These are phyloP conservation scores for Pyricularia pennisetigena DNA, from an alignment of 2,329 filamentous ascomycete genomes.

Conservation along the genomic window DNA sequence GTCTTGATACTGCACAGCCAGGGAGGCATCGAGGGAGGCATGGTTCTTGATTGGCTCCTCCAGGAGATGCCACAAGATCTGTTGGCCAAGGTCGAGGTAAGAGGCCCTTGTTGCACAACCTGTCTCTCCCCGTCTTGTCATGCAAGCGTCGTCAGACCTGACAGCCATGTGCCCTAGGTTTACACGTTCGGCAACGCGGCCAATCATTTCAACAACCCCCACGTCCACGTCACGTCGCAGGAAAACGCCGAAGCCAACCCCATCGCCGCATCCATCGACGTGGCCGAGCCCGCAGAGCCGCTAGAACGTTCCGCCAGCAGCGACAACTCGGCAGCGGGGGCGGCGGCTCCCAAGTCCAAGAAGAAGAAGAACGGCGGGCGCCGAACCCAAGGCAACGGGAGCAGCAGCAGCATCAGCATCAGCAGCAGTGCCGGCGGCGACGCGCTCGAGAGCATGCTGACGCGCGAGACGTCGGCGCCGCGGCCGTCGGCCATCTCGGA, in stretches of 20 bases:
- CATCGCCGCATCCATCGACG: background rate
- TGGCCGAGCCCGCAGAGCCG: background rate
- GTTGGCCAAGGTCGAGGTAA: slow-evolving; percentile 52
- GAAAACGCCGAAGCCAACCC: slow-evolving; percentile 11
- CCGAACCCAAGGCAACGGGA: background rate
- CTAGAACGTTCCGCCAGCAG: background rate
- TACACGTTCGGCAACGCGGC: slow-evolving; percentile 72
- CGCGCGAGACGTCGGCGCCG: slow-evolving; percentile 21
- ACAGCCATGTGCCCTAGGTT: slow-evolving; percentile 24
- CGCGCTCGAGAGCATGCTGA: slow-evolving; percentile 6
- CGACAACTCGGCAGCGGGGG: background rate
- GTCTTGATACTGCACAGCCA: slow-evolving; percentile 70
- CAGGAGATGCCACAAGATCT: slow-evolving; percentile 59
- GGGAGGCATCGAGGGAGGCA: slow-evolving; percentile 62
- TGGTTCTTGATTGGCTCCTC: slow-evolving; percentile 69
- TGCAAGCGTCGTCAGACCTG: background rate
- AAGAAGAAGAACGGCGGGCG: background rate
- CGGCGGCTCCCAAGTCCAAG: background rate
- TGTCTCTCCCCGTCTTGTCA: background rate
- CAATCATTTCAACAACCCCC: slow-evolving; percentile 75
- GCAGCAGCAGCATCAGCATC: slow-evolving; percentile 2
- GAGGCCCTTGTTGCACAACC: background rate
- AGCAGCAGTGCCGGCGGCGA: slow-evolving; percentile 4
- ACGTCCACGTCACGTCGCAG: slow-evolving; percentile 38
- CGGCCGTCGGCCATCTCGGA: slow-evolving; percentile 28